Evolutionary conservation across 352 stramenopile species (phyloP).

Genomic region (Globisporangium nodosum): DNA sequence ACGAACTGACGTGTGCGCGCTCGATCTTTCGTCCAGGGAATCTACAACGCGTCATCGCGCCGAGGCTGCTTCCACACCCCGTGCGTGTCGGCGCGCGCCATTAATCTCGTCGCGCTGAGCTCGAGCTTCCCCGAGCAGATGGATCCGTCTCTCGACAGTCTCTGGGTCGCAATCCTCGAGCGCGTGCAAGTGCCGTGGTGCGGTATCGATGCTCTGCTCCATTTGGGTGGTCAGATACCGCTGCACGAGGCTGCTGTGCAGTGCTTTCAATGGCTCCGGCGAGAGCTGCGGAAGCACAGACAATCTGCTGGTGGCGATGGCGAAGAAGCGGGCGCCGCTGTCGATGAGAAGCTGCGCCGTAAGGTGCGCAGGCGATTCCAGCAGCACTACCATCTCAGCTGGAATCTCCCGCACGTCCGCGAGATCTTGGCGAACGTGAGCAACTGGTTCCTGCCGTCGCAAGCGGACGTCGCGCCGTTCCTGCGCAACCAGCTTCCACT

Average conservation of each 20-base stretch:
- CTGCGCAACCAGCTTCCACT: slow-evolving; percentile 21
- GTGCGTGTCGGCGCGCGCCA: slow-evolving; percentile 5
- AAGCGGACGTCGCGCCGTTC: slow-evolving; percentile 60
- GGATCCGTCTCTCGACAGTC: slow-evolving; percentile 43
- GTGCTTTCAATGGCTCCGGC: slow-evolving; percentile 48
- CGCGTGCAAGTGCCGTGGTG: slow-evolving; percentile 54
- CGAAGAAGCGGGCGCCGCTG: not conserved
- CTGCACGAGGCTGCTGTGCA: slow-evolving; percentile 64
- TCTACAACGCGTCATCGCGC: slow-evolving; percentile 41
- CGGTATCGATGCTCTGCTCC: slow-evolving; percentile 61
- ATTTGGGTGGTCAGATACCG: slow-evolving; percentile 68
- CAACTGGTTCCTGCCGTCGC: slow-evolving; percentile 59
- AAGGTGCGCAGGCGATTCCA: slow-evolving; percentile 59
- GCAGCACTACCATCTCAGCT: slow-evolving; percentile 60
- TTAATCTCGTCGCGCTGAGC: slow-evolving; percentile 62
- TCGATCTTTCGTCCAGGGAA: slow-evolving; percentile 23
- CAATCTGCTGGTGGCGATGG: not conserved
- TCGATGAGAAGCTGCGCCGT: slow-evolving; percentile 14
- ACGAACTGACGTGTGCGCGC: not conserved
- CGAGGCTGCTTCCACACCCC: slow-evolving; percentile 65
- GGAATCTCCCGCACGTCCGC: slow-evolving; percentile 60
- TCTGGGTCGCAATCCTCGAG: slow-evolving; percentile 49
- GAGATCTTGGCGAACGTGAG: slow-evolving; percentile 53
- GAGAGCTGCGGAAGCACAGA: slow-evolving; percentile 21
- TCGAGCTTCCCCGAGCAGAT: slow-evolving; percentile 65